These are phyloP conservation scores for Cryptococcus neoformans DNA, from an alignment of 1,284 basidiomycete species.

Conservation along the genomic window DNA sequence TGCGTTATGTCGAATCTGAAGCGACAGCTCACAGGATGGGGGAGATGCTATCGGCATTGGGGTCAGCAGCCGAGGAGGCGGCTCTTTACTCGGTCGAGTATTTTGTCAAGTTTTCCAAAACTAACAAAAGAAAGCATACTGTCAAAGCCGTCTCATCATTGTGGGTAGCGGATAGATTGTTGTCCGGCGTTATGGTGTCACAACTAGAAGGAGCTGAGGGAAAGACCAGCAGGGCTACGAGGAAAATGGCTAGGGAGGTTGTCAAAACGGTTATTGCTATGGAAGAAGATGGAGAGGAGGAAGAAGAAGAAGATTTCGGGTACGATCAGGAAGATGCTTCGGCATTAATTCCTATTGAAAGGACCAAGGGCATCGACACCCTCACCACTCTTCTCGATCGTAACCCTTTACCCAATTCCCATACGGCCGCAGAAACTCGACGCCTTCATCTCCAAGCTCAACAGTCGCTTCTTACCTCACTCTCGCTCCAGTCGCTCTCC, in stretches of 20 bases:
- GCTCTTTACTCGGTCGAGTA: constrained; percentile 75
- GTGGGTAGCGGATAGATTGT: constrained; percentile 72
- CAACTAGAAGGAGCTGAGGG: constrained; percentile 27
- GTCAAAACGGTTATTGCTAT: constrained; percentile 63
- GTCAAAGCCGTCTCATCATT: constrained; percentile 64
- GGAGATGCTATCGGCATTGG: constrained; percentile 69
- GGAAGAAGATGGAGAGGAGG: constrained; percentile 65
- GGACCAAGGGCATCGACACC: constrained; percentile 56
- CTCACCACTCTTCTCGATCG: constrained; percentile 46
- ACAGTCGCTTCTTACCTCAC: constrained; percentile 52
- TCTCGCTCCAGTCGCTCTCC: constrained; percentile 69
- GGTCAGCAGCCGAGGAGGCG: constrained; percentile 61
- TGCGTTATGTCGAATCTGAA: constrained; percentile 62
- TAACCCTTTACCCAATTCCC: constrained; percentile 23
- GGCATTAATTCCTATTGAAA: constrained; percentile 53
- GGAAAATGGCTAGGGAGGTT: constrained; percentile 64
- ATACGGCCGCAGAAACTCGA: constrained; percentile 27
- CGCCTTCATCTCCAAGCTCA: constrained; percentile 52
- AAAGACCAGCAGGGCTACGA: constrained; percentile 53
- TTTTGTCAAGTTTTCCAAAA: constrained; percentile 61
- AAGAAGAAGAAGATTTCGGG: constrained; percentile 53
- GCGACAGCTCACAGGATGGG: constrained; percentile 59
- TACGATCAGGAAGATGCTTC: constrained; percentile 18
- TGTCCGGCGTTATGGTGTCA: constrained; percentile 66
- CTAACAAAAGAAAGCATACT: constrained; percentile 42